phyloP scores from a whole-genome alignment of 148 eudicot species.

The Camellia granthamiana region DNA sequence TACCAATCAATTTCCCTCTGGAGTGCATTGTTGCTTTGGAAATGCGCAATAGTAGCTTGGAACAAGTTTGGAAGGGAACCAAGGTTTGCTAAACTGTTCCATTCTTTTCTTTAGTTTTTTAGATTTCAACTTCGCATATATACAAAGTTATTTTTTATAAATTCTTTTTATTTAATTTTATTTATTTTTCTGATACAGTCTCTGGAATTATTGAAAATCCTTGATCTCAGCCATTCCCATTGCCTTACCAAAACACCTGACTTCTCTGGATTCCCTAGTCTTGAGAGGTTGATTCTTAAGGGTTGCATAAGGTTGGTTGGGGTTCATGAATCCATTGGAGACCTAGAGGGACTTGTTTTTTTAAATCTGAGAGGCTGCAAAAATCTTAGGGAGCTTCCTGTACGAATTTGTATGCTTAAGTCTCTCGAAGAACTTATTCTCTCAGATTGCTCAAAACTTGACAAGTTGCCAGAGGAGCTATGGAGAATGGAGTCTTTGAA shows the following conservation, averaged over 20 bases:
- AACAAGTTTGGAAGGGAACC: neutral
- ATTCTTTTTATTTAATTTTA: too few species aligned
- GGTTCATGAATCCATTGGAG: constrained; percentile 11
- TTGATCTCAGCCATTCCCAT: neutral
- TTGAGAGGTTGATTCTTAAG: neutral
- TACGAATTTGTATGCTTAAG: neutral
- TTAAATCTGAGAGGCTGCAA: constrained; percentile 14
- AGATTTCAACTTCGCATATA: too few species aligned
- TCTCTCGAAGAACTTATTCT: constrained; percentile 9
- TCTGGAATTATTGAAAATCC: neutral
- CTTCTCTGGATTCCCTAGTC: neutral
- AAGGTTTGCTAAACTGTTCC: neutral
- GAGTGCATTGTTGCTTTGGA: neutral
- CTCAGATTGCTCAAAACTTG: constrained; percentile 9
- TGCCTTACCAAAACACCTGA: neutral
- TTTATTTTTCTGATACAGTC: neutral
- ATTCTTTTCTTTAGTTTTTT: neutral
- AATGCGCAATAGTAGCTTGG: neutral
- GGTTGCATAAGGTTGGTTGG: neutral
- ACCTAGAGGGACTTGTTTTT: neutral
- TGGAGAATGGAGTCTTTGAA: neutral
- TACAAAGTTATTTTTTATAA: too few species aligned
- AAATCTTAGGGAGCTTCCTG: constrained; percentile 13
- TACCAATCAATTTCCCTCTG: neutral
- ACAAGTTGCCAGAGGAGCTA: neutral